Evolutionary conservation across 345 rosid genomes (phyloP).

Genomic region (Eucalyptus cloeziana): DNA sequence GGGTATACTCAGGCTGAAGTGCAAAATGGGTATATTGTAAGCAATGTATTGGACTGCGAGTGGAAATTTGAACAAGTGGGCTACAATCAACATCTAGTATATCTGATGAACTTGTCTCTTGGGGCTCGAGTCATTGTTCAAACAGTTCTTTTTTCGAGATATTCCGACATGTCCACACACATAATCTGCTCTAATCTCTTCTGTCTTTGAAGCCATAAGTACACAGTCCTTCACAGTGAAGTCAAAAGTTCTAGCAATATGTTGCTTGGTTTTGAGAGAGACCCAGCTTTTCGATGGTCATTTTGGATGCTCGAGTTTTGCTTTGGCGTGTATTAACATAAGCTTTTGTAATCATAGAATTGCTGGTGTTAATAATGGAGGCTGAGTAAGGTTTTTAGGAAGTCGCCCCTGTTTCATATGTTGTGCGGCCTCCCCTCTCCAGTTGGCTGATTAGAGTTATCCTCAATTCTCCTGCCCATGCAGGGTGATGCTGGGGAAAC

Average conservation of each 20-base stretch:
- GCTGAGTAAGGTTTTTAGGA: background rate
- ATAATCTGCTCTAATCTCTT: background rate
- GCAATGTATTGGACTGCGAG: background rate
- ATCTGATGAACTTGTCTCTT: background rate
- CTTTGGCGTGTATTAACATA: background rate
- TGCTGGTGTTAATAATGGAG: background rate
- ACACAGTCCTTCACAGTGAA: background rate
- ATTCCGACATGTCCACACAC: background rate
- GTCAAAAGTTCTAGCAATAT: background rate
- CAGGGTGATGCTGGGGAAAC: conserved; percentile 22
- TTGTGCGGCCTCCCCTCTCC: background rate
- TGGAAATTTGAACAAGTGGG: background rate
- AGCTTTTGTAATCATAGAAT: background rate
- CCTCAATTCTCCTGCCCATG: background rate
- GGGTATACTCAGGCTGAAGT: background rate
- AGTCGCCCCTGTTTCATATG: background rate
- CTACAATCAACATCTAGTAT: background rate
- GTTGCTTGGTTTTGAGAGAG: background rate
- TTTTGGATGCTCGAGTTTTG: background rate
- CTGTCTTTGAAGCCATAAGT: background rate
- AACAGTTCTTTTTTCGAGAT: background rate
- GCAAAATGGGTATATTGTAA: background rate
- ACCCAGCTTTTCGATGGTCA: background rate
- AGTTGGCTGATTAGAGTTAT: background rate
- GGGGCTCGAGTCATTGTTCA: background rate